These are phyloP conservation scores for Chenopodium suecicum DNA, from an alignment of 148 eudicot species.

Conservation along the genomic window DNA sequence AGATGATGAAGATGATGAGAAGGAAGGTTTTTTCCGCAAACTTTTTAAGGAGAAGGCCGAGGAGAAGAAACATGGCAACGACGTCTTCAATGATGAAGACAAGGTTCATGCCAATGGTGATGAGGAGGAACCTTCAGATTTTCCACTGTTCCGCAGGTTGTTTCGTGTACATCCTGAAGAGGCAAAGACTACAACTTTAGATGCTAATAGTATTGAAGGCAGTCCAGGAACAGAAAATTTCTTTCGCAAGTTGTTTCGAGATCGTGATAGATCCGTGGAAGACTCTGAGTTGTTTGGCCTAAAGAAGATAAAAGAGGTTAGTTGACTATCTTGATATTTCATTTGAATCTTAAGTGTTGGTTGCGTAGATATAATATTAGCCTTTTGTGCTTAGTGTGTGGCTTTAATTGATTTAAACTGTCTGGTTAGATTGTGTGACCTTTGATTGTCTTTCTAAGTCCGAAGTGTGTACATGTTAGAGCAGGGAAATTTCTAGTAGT, in stretches of 20 bases:
- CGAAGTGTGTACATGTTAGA: neutral
- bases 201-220: conserved; percentile 64
- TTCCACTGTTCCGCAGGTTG: conserved; percentile 68
- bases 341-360: neutral
- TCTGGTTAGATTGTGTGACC: neutral
- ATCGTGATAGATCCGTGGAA: conserved; percentile 90
- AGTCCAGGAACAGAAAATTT: conserved; percentile 97
- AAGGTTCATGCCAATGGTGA: conserved; percentile 59
- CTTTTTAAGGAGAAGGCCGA: conserved; percentile 84
- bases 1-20: conserved; percentile 67
- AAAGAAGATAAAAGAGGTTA: conserved; percentile 72
- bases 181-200: conserved; percentile 40
- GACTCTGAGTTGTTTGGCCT: conserved; percentile 85
- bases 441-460: neutral
- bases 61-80: conserved; percentile 59
- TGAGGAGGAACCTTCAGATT: conserved; percentile 82
- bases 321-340: conserved; percentile 27
- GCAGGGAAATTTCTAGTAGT: neutral
- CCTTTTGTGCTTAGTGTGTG: neutral
- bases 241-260: conserved; percentile 88
- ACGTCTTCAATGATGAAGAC: conserved; percentile 54
- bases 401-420: neutral
- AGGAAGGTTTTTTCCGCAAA: conserved; percentile 87
- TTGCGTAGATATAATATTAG: neutral
- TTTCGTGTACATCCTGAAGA: conserved; percentile 92